Conservation (phyloP, 257 asterid genomes). For the Ballota nigra region DNA sequence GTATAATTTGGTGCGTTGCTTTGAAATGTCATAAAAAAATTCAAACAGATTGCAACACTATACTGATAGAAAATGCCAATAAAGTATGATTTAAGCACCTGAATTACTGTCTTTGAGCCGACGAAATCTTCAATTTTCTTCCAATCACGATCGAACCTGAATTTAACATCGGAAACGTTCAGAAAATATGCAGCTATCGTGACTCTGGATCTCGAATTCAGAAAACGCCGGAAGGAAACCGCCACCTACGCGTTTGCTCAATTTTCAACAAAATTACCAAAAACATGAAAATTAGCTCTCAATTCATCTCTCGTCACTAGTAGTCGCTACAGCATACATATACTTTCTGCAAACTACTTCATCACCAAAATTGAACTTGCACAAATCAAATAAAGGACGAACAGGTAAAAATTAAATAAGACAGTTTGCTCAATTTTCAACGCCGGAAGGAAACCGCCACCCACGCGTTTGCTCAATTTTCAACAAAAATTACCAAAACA, state of each 20-base stretch:
- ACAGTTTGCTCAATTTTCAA: too few relatives aligned
- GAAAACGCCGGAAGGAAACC: constrained; percentile 8
- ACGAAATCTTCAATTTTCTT: constrained; percentile 94
- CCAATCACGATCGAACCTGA: constrained; percentile 99
- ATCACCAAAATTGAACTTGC: background rate
- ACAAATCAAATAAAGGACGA: background rate
- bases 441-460: constrained; percentile 13
- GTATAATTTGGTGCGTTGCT: background rate
- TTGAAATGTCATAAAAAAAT: constrained; percentile 7
- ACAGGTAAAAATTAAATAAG: background rate
- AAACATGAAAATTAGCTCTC: constrained; percentile 3
- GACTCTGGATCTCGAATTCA: background rate
- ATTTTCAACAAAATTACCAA: background rate
- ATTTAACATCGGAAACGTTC: constrained; percentile 25
- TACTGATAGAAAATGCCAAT: background rate
- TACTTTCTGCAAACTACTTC: background rate
- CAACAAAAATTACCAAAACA: constrained; percentile 9
- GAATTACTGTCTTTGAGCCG: constrained; percentile 93
- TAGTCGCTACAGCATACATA: background rate
- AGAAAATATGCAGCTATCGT: constrained; percentile 20
- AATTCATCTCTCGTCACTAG: background rate
- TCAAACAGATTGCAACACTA: background rate
- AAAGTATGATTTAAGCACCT: constrained; percentile 44
- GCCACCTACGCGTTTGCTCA: constrained; percentile 5
- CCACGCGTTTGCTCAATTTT: background rate